Base-by-base conservation (phyloP, 164 flowering plant genomes). In the Kingdonia uniflora region DNA sequence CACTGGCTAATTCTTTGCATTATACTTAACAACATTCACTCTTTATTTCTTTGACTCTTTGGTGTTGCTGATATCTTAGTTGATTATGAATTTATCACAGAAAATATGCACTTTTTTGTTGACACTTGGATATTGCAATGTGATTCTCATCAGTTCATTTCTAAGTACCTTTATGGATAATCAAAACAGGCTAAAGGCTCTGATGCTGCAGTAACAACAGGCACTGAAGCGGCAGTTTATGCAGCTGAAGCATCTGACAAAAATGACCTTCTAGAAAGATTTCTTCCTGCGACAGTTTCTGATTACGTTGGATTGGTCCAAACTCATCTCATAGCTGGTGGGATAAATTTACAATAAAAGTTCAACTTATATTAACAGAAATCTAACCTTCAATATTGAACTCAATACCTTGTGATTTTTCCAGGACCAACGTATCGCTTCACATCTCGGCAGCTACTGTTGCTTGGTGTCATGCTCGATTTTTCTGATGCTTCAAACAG, bases 221-320 rank as follows among this genome's bases (percentile, higher is more conserved):
- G 99, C 29, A 58, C 90, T 39, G 97, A 89, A 73, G 95, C 97
- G 11, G 75, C 78, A 45, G 84, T 94, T 20, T 89, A 85, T 76
- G 99, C 97, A 23, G 80, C 89, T 42, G 96, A 85, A 74, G 99
- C 99, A 48, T 76, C 95, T 25, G 82, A 85, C 44, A 78, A 37
- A 29, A 85, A 87, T 75, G 97, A 94, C 57, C 87, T 89, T 56
- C 69, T 94, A 3, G 99, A 94, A 49, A 70, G 52, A 57, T 61
- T 89, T 46, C 94, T 94, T 66, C 97, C 99, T 61, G 81, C 77
- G 56, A 77, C 90, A 14, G 75, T 89, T 52, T 76, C 85, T 45
- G 94, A 87, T 63, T 94, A 76, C 69, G 77, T 87, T 49, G 75
- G 67, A 51, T 67, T 94, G 73, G 88, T 85, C 51, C 80, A 76